Base-by-base conservation (phyloP, 345 rosid genomes). In the Microthlaspi erraticum region DNA sequence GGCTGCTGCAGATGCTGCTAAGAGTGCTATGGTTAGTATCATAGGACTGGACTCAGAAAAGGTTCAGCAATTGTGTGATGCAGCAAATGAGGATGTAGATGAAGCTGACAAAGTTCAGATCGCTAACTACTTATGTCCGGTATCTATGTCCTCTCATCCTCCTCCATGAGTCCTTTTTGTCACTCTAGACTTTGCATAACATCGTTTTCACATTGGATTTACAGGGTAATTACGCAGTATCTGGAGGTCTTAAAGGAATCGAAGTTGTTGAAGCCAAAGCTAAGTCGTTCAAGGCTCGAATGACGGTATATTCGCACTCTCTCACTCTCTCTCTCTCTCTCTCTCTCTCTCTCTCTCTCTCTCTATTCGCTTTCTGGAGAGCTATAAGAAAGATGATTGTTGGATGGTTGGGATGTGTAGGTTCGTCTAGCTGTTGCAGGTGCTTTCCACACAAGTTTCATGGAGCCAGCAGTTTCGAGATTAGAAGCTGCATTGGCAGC, bases 401-500 rank as follows among this genome's bases (percentile, higher is more conserved):
- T 54, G 44, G 31, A 0, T 7, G 13, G 34, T 32, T 39, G 63
- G 67, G 67, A 20, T 51, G 1, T 50, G 45, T 78, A 95, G 97
- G 97, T 95, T 56, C 98, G 99, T 31, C 78, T 95, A 63, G 98
- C 97, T 64, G 99, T 92, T 73, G 92, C 90, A 7, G 98, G 98
- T 73, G 99, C 96, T 66, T 95, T 90, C 81, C 97, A 92, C 81
- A 92, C 99, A 8, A 81, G 96, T 66, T 95, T 88, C 79, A 95
- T 95, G 99, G 90, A 92, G 68, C 98, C 98, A 46, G 99, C 98
- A 57, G 99, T 92, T 17, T 86, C 98, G 13, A 92, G 96, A 81
- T 78, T 95, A 85, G 97, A 95, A 76, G 84, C 86, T 64, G 97
- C 96, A 37, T 81, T 95, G 76, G 88, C 88, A 38, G 86, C 86